A percentile compares a stretch with the other conserved stretches of the same genome.
Conservation (phyloP, 2,329 filamentous ascomycete species). For the Aspergillus sp. region DNA sequence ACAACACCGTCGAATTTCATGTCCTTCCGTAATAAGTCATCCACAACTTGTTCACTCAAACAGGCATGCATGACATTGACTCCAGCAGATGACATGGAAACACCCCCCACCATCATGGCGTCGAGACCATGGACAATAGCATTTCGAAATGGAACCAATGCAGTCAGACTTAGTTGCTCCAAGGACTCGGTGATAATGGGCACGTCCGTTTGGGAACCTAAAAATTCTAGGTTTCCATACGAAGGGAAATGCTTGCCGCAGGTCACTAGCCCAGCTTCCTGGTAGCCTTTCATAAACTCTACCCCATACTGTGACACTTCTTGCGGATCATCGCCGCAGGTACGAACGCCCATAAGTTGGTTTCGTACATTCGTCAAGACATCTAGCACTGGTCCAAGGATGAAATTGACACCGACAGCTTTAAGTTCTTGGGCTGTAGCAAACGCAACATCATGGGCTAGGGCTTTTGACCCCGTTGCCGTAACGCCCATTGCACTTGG, state of each 20-base stretch:
- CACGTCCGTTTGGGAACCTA: conserved; percentile 86
- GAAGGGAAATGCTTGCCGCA: conserved; percentile 97
- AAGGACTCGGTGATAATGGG: conserved; percentile 94
- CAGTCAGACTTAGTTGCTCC: conserved; percentile 88
- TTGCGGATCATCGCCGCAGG: conserved; percentile 88
- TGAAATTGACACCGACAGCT: conserved; percentile 92
- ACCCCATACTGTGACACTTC: conserved; percentile 92
- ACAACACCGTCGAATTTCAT: conserved; percentile 89
- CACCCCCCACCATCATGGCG: conserved; percentile 93
- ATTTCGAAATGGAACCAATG: conserved; percentile 86
- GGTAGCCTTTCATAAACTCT: conserved; percentile 87
- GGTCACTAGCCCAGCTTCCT: conserved; percentile 82
- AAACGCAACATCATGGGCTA: conserved; percentile 87
- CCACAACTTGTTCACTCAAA: conserved; percentile 87
- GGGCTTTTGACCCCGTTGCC: conserved; percentile 80
- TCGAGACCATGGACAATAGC: conserved; percentile 84
- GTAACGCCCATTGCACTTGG: conserved; percentile 96
- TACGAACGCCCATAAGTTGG: conserved; percentile 85
- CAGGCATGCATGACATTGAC: conserved; percentile 96
- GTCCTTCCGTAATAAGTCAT: conserved; percentile 83
- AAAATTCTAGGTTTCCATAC: conserved; percentile 91
- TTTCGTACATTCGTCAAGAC: conserved; percentile 91
- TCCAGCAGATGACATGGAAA: conserved; percentile 84
- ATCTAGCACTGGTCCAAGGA: conserved; percentile 89
- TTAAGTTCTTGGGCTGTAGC: conserved; percentile 90